Base-by-base conservation (phyloP, 192 early-diverging fungal genomes). In the Backusella macrospora region DNA sequence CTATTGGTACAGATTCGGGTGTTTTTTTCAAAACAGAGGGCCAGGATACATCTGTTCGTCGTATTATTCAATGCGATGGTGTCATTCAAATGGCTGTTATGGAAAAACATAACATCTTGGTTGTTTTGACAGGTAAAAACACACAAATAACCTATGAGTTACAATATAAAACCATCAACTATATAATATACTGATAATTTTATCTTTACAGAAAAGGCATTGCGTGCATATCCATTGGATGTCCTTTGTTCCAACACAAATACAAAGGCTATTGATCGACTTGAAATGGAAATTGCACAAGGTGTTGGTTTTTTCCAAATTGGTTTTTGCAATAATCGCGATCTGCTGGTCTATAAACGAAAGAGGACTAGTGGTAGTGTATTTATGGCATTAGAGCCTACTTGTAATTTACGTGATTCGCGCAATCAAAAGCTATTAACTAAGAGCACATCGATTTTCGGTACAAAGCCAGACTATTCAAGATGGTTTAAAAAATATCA, bases 1-100 rank as follows among this genome's bases (percentile, higher is more conserved):
- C 94, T 14, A 81, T 98, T 40, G 96, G 94, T 65, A 94, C 96
- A 0, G 96, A 98, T 48, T 80, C 85, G 12, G 96, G 96, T 18
- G 82, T 98, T 16, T 97, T 89, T 72, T 76, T 76, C 52, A 75
- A 75, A 15, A 48, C 71, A 16, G 86, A 90, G 4, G 80, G 83
- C 3, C 82, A 86, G 48, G 84, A 81, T 66, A 81, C 78, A 39
- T 81, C 85, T 47, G 79, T 88, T 73, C 77, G 78, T 75, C 83
- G 85, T 70, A 83, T 90, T 43, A 78, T 96, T 40, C 80, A 82
- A 26, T 70, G 93, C 37, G 94, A 96, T 65, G 90, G 88, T 73
- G 90, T 97, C 45, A 81, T 78, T 45, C 95, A 97, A 80, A 85
- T 98, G 62, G 95, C 92, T 76, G 90, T 96, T 40, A 76, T 98